These are phyloP conservation scores for Babesia divergens DNA, from an alignment of 169 alveolate genomes.

Conservation along the genomic window DNA sequence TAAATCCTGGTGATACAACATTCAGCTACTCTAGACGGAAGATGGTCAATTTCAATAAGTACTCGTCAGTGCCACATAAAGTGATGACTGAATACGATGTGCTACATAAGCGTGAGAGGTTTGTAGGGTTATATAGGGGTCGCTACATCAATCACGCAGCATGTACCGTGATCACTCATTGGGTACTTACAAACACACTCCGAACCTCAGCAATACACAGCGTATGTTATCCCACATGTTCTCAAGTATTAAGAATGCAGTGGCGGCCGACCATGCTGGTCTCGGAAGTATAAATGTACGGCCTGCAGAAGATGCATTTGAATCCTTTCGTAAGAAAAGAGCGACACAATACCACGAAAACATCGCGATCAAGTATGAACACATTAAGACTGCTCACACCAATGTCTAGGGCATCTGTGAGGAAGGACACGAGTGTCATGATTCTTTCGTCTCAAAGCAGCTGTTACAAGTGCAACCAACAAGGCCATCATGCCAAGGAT, in stretches of 20 bases:
- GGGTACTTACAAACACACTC: not conserved
- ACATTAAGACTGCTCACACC: not conserved
- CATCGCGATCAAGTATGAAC: slow-evolving; percentile 31
- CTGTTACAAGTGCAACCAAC: slow-evolving; percentile 46
- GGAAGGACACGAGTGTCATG: slow-evolving; percentile 43
- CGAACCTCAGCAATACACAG: not conserved
- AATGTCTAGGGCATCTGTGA: slow-evolving; percentile 17
- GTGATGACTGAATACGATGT: slow-evolving; percentile 8
- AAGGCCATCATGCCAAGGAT: slow-evolving; percentile 48
- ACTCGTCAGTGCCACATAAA: slow-evolving; percentile 14
- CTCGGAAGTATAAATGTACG: too few relatives aligned
- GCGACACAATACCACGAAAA: slow-evolving; percentile 57
- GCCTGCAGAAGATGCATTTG: slow-evolving; percentile 34
- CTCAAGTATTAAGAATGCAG: too few relatives aligned
- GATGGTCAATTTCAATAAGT: slow-evolving; percentile 5
- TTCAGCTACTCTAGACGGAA: slow-evolving; percentile 48
- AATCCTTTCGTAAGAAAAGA: slow-evolving; percentile 53
- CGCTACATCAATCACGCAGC: not conserved
- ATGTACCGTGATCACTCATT: not conserved
- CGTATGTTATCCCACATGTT: not conserved
- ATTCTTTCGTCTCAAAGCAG: slow-evolving; percentile 39
- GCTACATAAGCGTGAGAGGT: slow-evolving; percentile 12
- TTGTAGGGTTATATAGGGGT: not conserved
- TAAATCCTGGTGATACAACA: slow-evolving; percentile 24
- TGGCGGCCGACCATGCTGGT: too few relatives aligned